Base-by-base conservation (phyloP, 177 flowering plant species). In the Vitis hybrid region DNA sequence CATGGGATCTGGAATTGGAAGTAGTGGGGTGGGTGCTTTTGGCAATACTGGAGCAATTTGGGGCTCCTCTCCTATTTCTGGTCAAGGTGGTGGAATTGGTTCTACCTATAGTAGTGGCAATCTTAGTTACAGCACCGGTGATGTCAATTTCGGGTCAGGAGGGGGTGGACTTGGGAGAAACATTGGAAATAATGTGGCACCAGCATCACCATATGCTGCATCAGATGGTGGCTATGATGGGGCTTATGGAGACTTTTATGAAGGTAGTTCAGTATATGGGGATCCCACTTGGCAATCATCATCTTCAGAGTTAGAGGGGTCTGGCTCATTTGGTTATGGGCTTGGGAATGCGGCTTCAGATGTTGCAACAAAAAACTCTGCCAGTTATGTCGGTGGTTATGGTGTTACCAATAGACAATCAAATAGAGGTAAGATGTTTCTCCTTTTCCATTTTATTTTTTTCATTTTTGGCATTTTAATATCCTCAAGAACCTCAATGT, bases 281-380 rank as follows among this genome's bases (percentile, higher is more conserved):
- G 88, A 87, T 67, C 77, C 83, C 14, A 77, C 88, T 66, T 90
- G 95, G 97, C 79, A 72, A 40, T 82, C 90, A 11, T 78, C 87
- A 49, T 68, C 87, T 69, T 74, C 84, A 13, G 96, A 86, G 76
- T 73, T 81, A 6, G 90, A 86, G 40, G 78, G 72, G 4, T 78
- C 90, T 71, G 77, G 79, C 40, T 74, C 87, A 46, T 87, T 87
- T 82, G 85, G 86, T 66, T 78, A 75, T 79, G 92, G 89, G 9
- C 83, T 87, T 69, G 88, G 86, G 35, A 78, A 64, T 81, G 64
- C 78, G 63, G 71, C 78, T 79, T 79, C 90, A 17, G 93, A 89
- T 76, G 82, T 78, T 65, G 65, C 83, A 52, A 62, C 83, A 51
- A 85, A 79, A 72, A 83, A 75, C 65, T 73, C 92, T 67, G 84